A percentile compares a stretch with the other conserved stretches of the same genome.
Conservation (phyloP, 192 early-diverging fungal species). For the Funneliformis geosporum region DNA sequence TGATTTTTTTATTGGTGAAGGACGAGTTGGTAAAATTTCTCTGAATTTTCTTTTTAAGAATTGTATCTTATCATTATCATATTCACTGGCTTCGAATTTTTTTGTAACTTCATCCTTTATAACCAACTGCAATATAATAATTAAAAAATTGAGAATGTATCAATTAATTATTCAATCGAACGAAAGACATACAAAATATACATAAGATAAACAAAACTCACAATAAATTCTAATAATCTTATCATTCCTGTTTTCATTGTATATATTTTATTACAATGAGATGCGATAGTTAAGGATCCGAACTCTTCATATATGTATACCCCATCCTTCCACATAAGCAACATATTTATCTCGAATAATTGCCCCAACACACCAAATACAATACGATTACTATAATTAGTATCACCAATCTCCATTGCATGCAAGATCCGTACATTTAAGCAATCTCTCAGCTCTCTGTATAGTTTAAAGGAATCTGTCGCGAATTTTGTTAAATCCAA, state of each 20-base stretch:
- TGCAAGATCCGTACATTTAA: no score
- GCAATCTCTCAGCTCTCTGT: no score
- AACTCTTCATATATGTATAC: constrained; percentile 11
- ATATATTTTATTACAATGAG: neutral
- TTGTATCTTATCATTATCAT: constrained; percentile 13
- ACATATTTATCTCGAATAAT: constrained; percentile 8
- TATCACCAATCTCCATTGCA: neutral
- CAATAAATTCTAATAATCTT: constrained; percentile 19
- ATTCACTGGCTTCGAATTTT: neutral
- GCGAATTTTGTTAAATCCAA: constrained; percentile 7
- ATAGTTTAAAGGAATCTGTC: constrained; percentile 5
- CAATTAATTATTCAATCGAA: no score
- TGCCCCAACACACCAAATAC: no score
- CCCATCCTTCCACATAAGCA: constrained; percentile 15
- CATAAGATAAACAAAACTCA: neutral
- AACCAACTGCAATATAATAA: neutral
- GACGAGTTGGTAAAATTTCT: neutral
- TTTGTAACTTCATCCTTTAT: constrained; percentile 6
- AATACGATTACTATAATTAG: constrained; percentile 15
- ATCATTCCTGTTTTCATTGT: neutral
- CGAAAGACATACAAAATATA: no score
- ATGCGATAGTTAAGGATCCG: neutral
- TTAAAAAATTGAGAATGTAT: neutral
- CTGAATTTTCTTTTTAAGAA: constrained; percentile 22
- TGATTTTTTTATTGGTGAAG: neutral